Percentiles rank a stretch among this genome's conserved stretches.
Conservation (phyloP, 1,284 basidiomycete species). For the Vanrija pseudolonga region DNA sequence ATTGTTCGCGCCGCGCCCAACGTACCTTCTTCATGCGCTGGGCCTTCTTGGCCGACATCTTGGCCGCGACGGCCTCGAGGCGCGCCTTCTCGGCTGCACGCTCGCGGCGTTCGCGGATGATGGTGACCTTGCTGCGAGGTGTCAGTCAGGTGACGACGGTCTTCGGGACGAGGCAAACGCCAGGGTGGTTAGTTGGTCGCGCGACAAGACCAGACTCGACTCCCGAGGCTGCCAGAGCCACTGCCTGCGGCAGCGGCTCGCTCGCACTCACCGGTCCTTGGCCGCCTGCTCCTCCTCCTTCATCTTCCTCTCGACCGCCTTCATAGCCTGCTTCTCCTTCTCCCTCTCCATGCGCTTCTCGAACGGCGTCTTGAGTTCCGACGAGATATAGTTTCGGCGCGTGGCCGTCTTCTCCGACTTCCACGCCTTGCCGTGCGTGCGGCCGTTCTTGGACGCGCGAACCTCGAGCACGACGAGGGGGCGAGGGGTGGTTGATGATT, state of each 20-base stretch:
- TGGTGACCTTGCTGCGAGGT: conserved; percentile 33
- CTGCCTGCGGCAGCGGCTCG: background rate
- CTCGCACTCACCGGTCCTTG: conserved; percentile 38
- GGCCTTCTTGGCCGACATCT: conserved; percentile 51
- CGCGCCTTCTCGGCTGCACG: conserved; percentile 46
- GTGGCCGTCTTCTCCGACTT: conserved; percentile 43
- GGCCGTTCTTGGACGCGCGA: conserved; percentile 30
- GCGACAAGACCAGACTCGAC: no score
- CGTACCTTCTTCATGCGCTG: conserved; percentile 50
- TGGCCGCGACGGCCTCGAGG: conserved; percentile 44
- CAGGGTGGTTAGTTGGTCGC: no score
- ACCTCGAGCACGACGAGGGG: conserved; percentile 14
- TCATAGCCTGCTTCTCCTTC: conserved; percentile 34
- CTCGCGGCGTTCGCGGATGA: conserved; percentile 45
- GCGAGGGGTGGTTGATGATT: background rate
- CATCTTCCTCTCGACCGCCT: conserved; percentile 46
- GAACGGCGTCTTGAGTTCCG: conserved; percentile 39
- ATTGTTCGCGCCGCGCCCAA: background rate
- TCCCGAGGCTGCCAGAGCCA: no score
- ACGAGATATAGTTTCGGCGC: conserved; percentile 35
- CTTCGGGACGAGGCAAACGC: no score
- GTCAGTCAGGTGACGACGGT: background rate
- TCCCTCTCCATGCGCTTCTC: conserved; percentile 43
- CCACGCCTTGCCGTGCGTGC: conserved; percentile 45
- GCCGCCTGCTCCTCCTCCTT: conserved; percentile 47